Conservation (phyloP, 129 eudicot genomes). For the Daucus carota region DNA sequence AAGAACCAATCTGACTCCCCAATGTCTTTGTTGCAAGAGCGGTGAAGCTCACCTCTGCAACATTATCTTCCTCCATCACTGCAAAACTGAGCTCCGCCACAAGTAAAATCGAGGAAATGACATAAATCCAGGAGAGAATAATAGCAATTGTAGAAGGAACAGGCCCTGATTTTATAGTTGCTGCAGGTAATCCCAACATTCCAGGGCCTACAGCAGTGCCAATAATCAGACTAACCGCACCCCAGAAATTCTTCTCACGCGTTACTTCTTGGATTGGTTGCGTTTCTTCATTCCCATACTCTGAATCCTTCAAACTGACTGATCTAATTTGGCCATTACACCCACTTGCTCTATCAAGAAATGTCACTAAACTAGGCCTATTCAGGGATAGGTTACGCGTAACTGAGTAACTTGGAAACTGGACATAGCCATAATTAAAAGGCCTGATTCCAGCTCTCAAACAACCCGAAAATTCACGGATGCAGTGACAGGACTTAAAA, state of each 20-base stretch:
- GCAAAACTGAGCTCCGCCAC: constrained; percentile 46
- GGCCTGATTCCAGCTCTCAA: background rate
- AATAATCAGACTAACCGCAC: constrained; percentile 35
- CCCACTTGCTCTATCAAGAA: background rate
- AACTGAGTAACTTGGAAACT: background rate
- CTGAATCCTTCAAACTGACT: background rate
- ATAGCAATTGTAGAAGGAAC: constrained; percentile 34
- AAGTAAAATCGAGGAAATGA: constrained; percentile 34
- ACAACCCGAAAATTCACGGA: background rate
- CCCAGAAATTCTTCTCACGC: constrained; percentile 34
- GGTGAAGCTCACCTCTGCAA: constrained; percentile 37
- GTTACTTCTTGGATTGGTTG: constrained; percentile 5
- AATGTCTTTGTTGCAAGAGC: constrained; percentile 31
- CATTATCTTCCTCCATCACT: constrained; percentile 36
- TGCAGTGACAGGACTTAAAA: background rate
- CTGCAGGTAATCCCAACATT: constrained; percentile 45
- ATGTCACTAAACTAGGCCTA: background rate
- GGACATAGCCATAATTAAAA: background rate
- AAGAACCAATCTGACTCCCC: constrained; percentile 29
- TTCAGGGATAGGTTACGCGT: background rate
- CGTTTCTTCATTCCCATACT: background rate
- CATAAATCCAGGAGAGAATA: constrained; percentile 40
- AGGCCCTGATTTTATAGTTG: constrained; percentile 35
- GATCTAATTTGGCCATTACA: background rate
- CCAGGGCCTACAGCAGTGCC: constrained; percentile 51